A percentile compares a stretch with the other conserved stretches of the same genome.
These are phyloP conservation scores for Aspergillus phoenicis DNA, from an alignment of 2,329 filamentous ascomycete genomes.

Conservation along the genomic window DNA sequence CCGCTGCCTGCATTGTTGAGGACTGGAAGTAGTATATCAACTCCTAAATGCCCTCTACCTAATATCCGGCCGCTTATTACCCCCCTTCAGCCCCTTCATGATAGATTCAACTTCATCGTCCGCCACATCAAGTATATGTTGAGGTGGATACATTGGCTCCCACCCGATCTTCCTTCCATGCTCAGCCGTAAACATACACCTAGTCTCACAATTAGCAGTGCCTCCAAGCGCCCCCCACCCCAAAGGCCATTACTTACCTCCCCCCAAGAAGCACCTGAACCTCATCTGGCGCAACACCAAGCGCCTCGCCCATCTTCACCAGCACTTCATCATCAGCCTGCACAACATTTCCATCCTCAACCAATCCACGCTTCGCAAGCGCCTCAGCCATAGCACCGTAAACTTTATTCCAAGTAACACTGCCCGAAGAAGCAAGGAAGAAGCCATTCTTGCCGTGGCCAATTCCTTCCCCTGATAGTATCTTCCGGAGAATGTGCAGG, in stretches of 20 bases:
- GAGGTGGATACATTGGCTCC: neutral
- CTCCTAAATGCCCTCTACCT: too few relatives aligned
- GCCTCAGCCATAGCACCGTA: conserved; percentile 51
- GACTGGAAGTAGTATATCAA: too few relatives aligned
- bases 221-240: neutral
- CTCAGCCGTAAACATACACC: neutral
- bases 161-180: neutral
- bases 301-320: conserved; percentile 46
- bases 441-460: conserved; percentile 51
- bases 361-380: conserved; percentile 43
- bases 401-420: conserved; percentile 54
- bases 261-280: conserved; percentile 40
- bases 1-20: too few relatives aligned
- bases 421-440: conserved; percentile 55
- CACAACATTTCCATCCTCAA: conserved; percentile 43
- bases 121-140: too few relatives aligned
- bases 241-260: conserved; percentile 33
- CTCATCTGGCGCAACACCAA: conserved; percentile 46
- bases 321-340: conserved; percentile 41
- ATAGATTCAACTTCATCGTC: too few relatives aligned
- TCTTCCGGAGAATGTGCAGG: conserved; percentile 48
- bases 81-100: too few relatives aligned
- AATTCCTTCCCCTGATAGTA: conserved; percentile 41
- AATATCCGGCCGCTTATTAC: too few relatives aligned
- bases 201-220: neutral